Conservation (phyloP, 2,329 filamentous ascomycete species). For the Neopestalotiopsis sp. region DNA sequence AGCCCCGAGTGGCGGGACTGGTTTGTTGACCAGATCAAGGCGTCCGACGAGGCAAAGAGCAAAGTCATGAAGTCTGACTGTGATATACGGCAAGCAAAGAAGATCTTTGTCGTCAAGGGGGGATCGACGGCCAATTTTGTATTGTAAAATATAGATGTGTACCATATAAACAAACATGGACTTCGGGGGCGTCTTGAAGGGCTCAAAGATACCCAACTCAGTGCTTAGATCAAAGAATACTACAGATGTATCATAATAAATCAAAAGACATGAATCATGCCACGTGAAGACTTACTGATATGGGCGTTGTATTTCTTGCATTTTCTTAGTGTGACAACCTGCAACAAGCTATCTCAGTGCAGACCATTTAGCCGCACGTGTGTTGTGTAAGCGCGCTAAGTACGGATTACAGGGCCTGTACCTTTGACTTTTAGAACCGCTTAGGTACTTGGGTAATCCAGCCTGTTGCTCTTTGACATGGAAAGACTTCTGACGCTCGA, state of each 20-base stretch:
- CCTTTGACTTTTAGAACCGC: too few relatives aligned
- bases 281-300: not conserved
- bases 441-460: too few relatives aligned
- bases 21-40: slow-evolving; percentile 65
- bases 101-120: slow-evolving; percentile 48
- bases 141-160: slow-evolving; percentile 33
- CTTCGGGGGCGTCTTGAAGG: not conserved
- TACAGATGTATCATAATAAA: not conserved
- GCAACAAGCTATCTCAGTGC: too few relatives aligned
- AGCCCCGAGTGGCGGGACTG: slow-evolving; percentile 54
- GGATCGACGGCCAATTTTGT: slow-evolving; percentile 81
- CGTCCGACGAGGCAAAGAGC: slow-evolving; percentile 62
- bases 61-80: slow-evolving; percentile 55
- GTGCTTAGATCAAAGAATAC: not conserved
- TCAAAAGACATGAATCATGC: not conserved
- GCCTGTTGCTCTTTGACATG: too few relatives aligned
- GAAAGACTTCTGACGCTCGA: too few relatives aligned
- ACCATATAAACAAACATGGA: not conserved
- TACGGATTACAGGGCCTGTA: too few relatives aligned
- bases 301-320: too few relatives aligned
- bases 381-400: too few relatives aligned
- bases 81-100: slow-evolving; percentile 42
- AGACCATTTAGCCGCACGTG: too few relatives aligned
- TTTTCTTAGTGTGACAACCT: too few relatives aligned
- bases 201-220: slow-evolving; percentile 21